A percentile compares a stretch with the other conserved stretches of the same genome.
These are phyloP conservation scores for Mycena belliarum DNA, from an alignment of 768 basidiomycete genomes.

Conservation along the genomic window DNA sequence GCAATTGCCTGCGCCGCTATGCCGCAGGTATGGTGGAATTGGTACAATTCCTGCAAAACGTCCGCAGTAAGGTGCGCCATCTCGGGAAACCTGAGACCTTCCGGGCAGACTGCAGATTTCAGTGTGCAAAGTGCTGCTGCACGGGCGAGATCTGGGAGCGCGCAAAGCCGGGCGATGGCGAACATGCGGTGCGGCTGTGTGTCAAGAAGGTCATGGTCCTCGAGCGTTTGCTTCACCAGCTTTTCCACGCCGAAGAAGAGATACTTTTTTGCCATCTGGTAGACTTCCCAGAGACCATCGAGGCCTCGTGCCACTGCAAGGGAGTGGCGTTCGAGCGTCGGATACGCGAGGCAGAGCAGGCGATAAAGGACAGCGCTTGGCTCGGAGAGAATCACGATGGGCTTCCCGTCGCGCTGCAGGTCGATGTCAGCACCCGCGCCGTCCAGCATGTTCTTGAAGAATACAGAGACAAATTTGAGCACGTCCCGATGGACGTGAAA, in stretches of 20 bases:
- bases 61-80: too few relatives aligned
- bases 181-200: neutral
- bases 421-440: neutral
- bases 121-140: neutral
- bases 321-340: neutral
- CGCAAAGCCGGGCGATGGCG: neutral
- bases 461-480: neutral
- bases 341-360: neutral
- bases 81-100: neutral
- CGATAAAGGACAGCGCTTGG: neutral
- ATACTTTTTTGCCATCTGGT: neutral
- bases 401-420: neutral
- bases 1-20: too few relatives aligned
- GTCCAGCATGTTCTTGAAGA: neutral
- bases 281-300: neutral
- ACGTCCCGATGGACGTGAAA: neutral
- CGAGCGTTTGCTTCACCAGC: neutral
- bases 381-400: neutral
- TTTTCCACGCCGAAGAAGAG: neutral
- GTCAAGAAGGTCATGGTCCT: neutral
- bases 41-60: too few relatives aligned
- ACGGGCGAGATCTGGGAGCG: neutral
- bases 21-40: too few relatives aligned
- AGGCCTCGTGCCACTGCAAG: too few relatives aligned
- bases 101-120: neutral